Conservation (phyloP, 2,329 filamentous ascomycete genomes). For the Coleophoma eucalyptorum region DNA sequence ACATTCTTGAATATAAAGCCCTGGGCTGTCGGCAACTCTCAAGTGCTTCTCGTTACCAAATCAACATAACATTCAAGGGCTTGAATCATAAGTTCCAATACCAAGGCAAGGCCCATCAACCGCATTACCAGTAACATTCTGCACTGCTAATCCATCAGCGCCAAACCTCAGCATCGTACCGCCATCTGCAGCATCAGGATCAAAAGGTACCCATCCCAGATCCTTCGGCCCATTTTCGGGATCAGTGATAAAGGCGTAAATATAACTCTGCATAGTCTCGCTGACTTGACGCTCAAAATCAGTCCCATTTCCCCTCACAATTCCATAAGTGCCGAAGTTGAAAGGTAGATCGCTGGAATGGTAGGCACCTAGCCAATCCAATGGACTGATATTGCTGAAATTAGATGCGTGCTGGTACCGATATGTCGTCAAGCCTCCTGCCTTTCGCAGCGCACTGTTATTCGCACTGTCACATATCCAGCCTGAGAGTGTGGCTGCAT, state of each 20-base stretch:
- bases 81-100: too few relatives aligned
- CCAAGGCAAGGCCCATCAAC: conserved; percentile 4
- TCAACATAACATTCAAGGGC: too few relatives aligned
- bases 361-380: neutral
- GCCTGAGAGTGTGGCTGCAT: too few relatives aligned
- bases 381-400: neutral
- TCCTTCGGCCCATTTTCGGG: neutral
- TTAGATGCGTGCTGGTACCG: neutral
- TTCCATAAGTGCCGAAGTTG: conserved; percentile 9
- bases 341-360: conserved; percentile 9
- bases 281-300: conserved; percentile 1
- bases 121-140: conserved; percentile 2
- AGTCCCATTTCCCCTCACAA: neutral
- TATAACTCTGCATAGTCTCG: conserved; percentile 6
- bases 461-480: neutral
- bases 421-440: neutral
- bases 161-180: conserved; percentile 2
- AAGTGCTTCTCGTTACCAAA: too few relatives aligned
- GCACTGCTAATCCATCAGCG: conserved; percentile 1
- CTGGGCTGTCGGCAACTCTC: too few relatives aligned
- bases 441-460: conserved; percentile 5
- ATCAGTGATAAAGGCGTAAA: neutral
- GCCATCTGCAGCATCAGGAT: neutral
- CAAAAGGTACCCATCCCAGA: neutral
- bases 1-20: too few relatives aligned